phyloP scores from a whole-genome alignment of 1,284 basidiomycete genomes.

The Entoloma clypeatum region DNA sequence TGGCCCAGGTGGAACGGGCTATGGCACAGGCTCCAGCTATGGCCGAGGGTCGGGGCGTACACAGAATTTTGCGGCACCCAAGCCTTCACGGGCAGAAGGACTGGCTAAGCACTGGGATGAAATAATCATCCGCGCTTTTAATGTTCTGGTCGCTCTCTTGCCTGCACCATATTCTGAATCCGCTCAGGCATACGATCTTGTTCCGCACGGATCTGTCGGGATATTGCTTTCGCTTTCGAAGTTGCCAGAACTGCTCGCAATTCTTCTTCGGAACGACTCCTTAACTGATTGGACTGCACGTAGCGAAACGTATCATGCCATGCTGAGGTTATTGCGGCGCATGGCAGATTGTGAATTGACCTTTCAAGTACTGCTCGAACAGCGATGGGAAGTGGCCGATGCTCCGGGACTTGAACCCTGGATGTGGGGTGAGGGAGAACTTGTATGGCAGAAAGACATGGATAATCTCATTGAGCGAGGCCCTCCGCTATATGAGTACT shows the following conservation, averaged over 20 bases:
- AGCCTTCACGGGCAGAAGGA: conserved; percentile 11
- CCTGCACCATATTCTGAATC: conserved; percentile 43
- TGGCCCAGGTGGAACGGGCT: conserved; percentile 52
- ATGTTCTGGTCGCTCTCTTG: conserved; percentile 37
- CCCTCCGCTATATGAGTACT: conserved; percentile 46
- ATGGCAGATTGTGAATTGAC: conserved; percentile 51
- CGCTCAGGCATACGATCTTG: conserved; percentile 42
- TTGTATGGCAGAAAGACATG: conserved; percentile 34
- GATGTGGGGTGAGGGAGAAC: conserved; percentile 44
- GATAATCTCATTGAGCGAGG: conserved; percentile 28
- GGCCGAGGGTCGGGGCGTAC: no score
- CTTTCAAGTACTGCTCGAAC: conserved; percentile 40
- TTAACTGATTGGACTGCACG: conserved; percentile 50
- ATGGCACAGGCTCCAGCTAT: conserved; percentile 42
- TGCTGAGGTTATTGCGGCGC: conserved; percentile 44
- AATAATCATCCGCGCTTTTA: conserved; percentile 36
- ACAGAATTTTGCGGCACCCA: no score
- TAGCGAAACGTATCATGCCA: conserved; percentile 44
- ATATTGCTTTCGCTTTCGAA: conserved; percentile 42
- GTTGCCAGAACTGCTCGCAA: conserved; percentile 43
- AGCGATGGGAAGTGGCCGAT: conserved; percentile 35
- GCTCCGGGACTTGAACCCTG: conserved; percentile 43
- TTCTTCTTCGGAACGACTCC: conserved; percentile 50
- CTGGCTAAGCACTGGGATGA: conserved; percentile 38
- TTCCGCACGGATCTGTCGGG: conserved; percentile 44